phyloP scores from a whole-genome alignment of 176 grass and related monocot genomes.

The Thalia dealbata region DNA sequence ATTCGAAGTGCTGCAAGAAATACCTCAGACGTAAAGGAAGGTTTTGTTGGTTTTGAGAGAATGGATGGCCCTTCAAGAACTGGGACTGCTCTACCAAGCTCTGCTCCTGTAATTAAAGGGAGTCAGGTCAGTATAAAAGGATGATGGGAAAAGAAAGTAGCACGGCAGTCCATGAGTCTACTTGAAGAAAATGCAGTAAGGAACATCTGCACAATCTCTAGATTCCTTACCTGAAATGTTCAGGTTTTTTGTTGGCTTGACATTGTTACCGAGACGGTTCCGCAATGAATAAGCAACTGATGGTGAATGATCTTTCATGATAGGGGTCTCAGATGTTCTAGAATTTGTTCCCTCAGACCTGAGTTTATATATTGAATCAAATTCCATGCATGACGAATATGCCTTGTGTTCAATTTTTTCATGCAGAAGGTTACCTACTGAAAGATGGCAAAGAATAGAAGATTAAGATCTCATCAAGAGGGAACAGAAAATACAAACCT shows the following conservation, averaged over 20 bases:
- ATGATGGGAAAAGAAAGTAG: background rate
- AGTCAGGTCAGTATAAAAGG: background rate
- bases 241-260: background rate
- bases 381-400: background rate
- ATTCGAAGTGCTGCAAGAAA: background rate
- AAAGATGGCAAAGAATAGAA: background rate
- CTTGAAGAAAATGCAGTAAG: background rate
- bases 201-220: background rate
- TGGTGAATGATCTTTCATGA: background rate
- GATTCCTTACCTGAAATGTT: background rate
- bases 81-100: slow-evolving; percentile 17
- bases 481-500: background rate
- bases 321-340: background rate
- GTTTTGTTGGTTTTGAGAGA: slow-evolving; percentile 7
- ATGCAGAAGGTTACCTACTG: background rate
- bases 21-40: slow-evolving; percentile 26
- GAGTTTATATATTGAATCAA: background rate
- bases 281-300: background rate
- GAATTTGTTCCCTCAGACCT: background rate
- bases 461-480: background rate
- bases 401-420: background rate
- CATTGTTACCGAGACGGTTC: background rate
- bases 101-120: slow-evolving; percentile 27
- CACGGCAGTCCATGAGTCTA: background rate
- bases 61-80: slow-evolving; percentile 15